Evolutionary conservation across 257 asterid genomes (phyloP).

Genomic region (Thymus mandschuricus): DNA sequence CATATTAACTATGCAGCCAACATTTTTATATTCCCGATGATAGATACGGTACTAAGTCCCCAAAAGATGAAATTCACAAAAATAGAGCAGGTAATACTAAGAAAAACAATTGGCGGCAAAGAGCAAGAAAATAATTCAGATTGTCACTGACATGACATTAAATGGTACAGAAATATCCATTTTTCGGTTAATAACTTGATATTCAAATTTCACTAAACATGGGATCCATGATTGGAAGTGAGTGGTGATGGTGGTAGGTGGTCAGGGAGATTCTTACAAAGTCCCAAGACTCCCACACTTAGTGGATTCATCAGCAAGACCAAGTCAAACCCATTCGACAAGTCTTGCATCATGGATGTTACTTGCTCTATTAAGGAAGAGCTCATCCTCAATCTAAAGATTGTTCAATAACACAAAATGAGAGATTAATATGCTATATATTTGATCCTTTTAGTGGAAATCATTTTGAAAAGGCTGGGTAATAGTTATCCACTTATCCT

Average conservation of each 20-base stretch:
- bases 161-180: background rate
- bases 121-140: background rate
- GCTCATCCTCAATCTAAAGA: too few relatives aligned
- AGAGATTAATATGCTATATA: too few relatives aligned
- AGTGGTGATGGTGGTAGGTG: slow-evolving; percentile 1
- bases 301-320: background rate
- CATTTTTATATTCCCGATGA: background rate
- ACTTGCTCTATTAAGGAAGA: too few relatives aligned
- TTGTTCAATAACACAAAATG: too few relatives aligned
- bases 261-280: background rate
- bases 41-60: background rate
- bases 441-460: too few relatives aligned
- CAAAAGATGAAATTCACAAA: background rate
- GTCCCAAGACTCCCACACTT: background rate
- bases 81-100: background rate
- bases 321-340: slow-evolving; percentile 1
- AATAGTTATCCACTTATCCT: too few relatives aligned
- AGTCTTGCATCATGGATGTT: background rate
- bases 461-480: too few relatives aligned
- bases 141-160: background rate
- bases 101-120: background rate
- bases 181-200: background rate
- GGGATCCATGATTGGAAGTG: slow-evolving; percentile 13
- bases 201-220: slow-evolving; percentile 1
- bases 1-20: slow-evolving; percentile 13